These are phyloP conservation scores for Hippophae tibetana DNA, from an alignment of 306 rosid species.

Conservation along the genomic window DNA sequence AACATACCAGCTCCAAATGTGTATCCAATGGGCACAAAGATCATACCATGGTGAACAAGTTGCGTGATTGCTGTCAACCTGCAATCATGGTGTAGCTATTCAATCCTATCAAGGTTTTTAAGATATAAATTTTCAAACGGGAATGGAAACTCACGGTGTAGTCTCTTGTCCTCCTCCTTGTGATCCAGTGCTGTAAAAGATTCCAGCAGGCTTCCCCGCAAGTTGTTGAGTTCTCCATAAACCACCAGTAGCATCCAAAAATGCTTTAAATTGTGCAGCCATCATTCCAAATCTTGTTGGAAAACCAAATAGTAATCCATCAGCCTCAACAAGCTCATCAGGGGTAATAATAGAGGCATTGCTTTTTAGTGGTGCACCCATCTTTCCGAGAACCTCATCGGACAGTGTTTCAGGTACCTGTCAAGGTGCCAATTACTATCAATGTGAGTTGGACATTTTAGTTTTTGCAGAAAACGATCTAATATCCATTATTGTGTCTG, in stretches of 20 bases:
- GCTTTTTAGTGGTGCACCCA: slow-evolving; percentile 78
- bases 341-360: slow-evolving; percentile 62
- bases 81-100: slow-evolving; percentile 18
- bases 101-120: too few species aligned
- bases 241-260: slow-evolving; percentile 79
- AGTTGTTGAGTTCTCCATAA: slow-evolving; percentile 73
- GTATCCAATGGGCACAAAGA: slow-evolving; percentile 84
- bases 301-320: slow-evolving; percentile 75
- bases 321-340: slow-evolving; percentile 61
- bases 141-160: slow-evolving; percentile 48
- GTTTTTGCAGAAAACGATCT: not conserved
- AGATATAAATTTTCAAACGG: not conserved
- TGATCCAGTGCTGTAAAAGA: slow-evolving; percentile 75
- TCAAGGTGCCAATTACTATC: not conserved
- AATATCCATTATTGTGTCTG: not conserved
- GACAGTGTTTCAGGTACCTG: slow-evolving; percentile 83
- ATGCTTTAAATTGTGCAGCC: slow-evolving; percentile 80
- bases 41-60: slow-evolving; percentile 88
- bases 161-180: slow-evolving; percentile 98
- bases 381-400: slow-evolving; percentile 55
- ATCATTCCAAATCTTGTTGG: slow-evolving; percentile 88
- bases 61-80: slow-evolving; percentile 90
- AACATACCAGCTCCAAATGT: slow-evolving; percentile 94
- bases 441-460: not conserved
- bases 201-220: slow-evolving; percentile 84